These are phyloP conservation scores for Acer saccharum DNA, from an alignment of 345 rosid species.

Conservation along the genomic window DNA sequence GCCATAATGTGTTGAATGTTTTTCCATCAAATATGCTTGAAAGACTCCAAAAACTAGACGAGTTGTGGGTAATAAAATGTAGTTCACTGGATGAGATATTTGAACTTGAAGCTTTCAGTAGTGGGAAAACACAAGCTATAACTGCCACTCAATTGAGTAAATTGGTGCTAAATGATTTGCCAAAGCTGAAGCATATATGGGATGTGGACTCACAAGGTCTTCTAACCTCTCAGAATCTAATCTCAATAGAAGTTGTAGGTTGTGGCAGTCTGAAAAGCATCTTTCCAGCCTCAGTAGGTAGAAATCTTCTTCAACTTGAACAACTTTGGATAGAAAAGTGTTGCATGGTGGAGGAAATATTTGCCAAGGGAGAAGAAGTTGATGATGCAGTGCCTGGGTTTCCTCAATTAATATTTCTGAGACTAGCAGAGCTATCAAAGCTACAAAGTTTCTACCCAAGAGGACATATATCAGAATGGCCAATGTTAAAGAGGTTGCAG, in stretches of 20 bases:
- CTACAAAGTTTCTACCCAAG: slow-evolving; percentile 2
- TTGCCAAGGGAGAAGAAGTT: background rate
- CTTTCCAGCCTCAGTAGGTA: background rate
- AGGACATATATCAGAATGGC: background rate
- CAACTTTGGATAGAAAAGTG: background rate
- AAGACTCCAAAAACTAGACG: background rate
- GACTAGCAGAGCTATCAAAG: background rate
- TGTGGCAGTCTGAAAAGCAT: background rate
- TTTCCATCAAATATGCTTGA: background rate
- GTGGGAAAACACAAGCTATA: background rate
- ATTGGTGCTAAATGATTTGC: background rate
- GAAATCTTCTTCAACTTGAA: background rate
- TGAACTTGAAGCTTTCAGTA: background rate
- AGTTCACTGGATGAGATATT: slow-evolving; percentile 24
- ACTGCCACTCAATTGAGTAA: background rate
- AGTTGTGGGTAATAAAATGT: background rate
- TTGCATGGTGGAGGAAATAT: background rate
- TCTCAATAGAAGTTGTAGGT: background rate
- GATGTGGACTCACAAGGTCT: background rate
- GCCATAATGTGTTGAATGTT: background rate
- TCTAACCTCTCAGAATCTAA: background rate
- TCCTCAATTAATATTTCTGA: background rate
- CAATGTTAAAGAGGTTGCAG: background rate
- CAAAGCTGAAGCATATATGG: slow-evolving; percentile 5
- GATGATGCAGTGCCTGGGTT: background rate